Conservation (phyloP, 768 basidiomycete species). For the Melanogaster broomeanus region DNA sequence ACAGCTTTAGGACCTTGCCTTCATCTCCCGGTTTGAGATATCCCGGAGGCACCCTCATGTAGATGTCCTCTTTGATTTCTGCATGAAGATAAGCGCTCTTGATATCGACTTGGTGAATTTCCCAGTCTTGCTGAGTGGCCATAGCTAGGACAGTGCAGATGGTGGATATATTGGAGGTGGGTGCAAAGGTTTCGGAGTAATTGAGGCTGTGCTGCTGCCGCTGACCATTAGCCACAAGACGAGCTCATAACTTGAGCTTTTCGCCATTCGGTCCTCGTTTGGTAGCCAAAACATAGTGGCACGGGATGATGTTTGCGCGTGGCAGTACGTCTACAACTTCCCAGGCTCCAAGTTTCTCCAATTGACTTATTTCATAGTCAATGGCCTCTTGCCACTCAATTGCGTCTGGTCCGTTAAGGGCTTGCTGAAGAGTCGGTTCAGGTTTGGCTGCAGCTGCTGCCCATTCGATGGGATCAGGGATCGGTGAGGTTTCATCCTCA, state of each 20-base stretch:
- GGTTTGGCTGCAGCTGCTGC: neutral
- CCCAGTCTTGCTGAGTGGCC: slow-evolving; percentile 5
- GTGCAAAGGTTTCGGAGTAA: slow-evolving; percentile 20
- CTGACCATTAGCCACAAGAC: neutral
- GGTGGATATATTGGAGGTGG: neutral
- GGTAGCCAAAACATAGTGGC: neutral
- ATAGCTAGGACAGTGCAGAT: slow-evolving; percentile 3
- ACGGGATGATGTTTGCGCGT: slow-evolving; percentile 28
- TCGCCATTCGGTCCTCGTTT: neutral
- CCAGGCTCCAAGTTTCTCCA: slow-evolving; percentile 27
- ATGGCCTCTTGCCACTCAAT: slow-evolving; percentile 2
- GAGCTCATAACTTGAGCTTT: neutral
- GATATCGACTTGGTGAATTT: slow-evolving; percentile 14
- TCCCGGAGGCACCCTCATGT: slow-evolving; percentile 36
- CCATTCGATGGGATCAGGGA: neutral
- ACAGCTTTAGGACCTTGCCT: slow-evolving; percentile 25
- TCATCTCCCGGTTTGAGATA: slow-evolving; percentile 19
- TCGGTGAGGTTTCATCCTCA: neutral
- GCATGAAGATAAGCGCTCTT: slow-evolving; percentile 17
- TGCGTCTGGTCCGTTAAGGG: neutral
- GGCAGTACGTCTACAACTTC: slow-evolving; percentile 22
- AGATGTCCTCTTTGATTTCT: slow-evolving; percentile 33
- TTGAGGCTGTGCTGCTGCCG: slow-evolving; percentile 5
- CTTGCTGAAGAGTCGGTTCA: neutral
- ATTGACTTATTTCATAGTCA: slow-evolving; percentile 10